phyloP scores from a whole-genome alignment of 2,329 filamentous ascomycete genomes.

The Fusarium paranaense region DNA sequence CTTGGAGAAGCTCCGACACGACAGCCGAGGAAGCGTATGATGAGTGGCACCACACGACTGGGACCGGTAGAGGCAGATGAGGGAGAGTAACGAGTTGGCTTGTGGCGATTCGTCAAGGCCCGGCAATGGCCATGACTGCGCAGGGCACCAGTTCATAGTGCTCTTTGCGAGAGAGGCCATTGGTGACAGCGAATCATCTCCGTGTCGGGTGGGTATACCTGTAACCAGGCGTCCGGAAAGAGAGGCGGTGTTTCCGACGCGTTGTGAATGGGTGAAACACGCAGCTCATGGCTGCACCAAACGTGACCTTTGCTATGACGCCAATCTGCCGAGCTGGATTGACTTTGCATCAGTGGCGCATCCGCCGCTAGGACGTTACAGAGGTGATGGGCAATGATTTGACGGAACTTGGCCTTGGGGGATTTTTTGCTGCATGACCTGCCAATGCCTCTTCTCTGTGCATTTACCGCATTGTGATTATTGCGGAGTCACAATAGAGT shows the following conservation, averaged over 20 bases:
- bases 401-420: background rate
- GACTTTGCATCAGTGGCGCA: background rate
- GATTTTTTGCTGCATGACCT: background rate
- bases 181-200: background rate
- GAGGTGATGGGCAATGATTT: background rate
- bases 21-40: constrained; percentile 11
- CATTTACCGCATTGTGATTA: background rate
- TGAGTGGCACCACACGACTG: constrained; percentile 8
- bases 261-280: constrained; percentile 1
- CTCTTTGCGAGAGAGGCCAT: background rate
- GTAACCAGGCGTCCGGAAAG: background rate
- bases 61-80: background rate
- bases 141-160: background rate
- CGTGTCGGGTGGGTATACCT: background rate
- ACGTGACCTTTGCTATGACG: background rate
- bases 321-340: background rate
- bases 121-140: background rate
- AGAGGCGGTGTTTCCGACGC: background rate
- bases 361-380: constrained; percentile 1
- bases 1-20: constrained; percentile 3
- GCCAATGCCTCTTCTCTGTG: background rate
- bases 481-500: background rate
- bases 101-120: background rate
- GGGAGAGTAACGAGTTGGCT: background rate
- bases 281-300: background rate